Base-by-base conservation (phyloP, 306 rosid genomes). In the Aeschynomene evenia region DNA sequence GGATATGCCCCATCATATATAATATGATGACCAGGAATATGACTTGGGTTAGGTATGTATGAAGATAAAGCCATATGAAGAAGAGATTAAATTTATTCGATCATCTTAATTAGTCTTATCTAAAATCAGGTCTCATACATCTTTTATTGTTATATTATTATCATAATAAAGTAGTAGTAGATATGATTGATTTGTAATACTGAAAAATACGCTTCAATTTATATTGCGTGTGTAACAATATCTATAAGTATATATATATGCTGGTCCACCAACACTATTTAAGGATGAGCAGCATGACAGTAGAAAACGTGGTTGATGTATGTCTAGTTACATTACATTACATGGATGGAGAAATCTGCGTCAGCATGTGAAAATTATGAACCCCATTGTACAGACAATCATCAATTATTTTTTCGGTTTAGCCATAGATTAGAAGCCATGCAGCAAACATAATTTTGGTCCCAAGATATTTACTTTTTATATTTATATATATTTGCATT, bases 201-300 rank as follows among this genome's bases (percentile, higher is more conserved):
- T n/a, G n/a, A n/a, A n/a, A n/a, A n/a, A n/a, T n/a, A n/a, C n/a
- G n/a, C n/a, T n/a, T n/a, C n/a, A n/a, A n/a, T n/a, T n/a, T n/a
- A n/a, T n/a, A n/a, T 40, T 10, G 10, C 7, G 43, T 40, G 26
- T 28, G 49, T 19, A 49, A 39, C 28, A 36, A 28, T 52, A 23
- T 42, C 45, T 50, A n/a, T n/a, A n/a, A n/a, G n/a, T n/a, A n/a
- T n/a, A n/a, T n/a, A n/a, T 4, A 51, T 4, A 18, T 65, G 21
- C 36, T 58, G 76, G 71, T 61, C 51, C 66, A 60, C 66, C 64
- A n/a, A n/a, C 33, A 28, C 23, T 49, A 59, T 68, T 59, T 37
- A 75, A 59, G 37, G 37, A 58, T 43, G n/a, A 52, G 55, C 46
- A 40, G 40, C 26, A 23, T 58, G 48, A 70, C 63, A 48, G 71